Evolutionary conservation across 2,329 filamentous ascomycete genomes (phyloP).

Genomic region (Hirsutella thompsonii): DNA sequence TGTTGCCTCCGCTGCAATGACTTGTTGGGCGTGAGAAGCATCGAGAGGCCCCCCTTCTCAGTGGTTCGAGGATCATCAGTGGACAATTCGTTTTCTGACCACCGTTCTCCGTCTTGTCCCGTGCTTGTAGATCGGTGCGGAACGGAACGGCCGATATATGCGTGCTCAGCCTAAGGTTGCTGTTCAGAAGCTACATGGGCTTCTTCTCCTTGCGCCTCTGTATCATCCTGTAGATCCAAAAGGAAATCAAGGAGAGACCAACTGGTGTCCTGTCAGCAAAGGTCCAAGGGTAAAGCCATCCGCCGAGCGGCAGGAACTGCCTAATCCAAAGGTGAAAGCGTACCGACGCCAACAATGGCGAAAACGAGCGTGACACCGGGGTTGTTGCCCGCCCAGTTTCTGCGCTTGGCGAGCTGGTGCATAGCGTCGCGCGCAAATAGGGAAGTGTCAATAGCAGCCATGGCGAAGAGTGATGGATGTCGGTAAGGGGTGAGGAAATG

Average conservation of each 20-base stretch:
- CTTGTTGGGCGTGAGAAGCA: no score
- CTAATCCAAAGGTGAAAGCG: constrained; percentile 3
- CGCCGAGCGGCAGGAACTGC: no score
- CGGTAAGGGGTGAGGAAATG: background rate
- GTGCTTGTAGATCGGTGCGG: background rate
- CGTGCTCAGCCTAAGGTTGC: background rate
- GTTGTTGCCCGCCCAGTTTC: constrained; percentile 25
- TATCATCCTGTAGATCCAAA: constrained; percentile 19
- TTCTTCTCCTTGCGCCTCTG: constrained; percentile 20
- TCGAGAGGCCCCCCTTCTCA: no score
- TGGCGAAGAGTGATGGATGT: constrained; percentile 18
- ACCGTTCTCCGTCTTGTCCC: no score
- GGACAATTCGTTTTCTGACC: no score
- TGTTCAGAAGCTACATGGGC: constrained; percentile 12
- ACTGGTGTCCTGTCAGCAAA: no score
- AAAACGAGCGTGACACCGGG: constrained; percentile 30
- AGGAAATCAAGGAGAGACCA: constrained; percentile 15
- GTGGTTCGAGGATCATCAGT: no score
- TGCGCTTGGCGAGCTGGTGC: constrained; percentile 25
- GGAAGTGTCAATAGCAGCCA: constrained; percentile 26
- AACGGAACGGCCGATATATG: background rate
- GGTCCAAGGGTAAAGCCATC: no score
- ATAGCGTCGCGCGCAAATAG: constrained; percentile 20
- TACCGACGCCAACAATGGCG: constrained; percentile 28
- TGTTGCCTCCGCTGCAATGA: background rate